A percentile compares a stretch with the other conserved stretches of the same genome.
Conservation (phyloP, 306 rosid genomes). For the Castanospermum australe region DNA sequence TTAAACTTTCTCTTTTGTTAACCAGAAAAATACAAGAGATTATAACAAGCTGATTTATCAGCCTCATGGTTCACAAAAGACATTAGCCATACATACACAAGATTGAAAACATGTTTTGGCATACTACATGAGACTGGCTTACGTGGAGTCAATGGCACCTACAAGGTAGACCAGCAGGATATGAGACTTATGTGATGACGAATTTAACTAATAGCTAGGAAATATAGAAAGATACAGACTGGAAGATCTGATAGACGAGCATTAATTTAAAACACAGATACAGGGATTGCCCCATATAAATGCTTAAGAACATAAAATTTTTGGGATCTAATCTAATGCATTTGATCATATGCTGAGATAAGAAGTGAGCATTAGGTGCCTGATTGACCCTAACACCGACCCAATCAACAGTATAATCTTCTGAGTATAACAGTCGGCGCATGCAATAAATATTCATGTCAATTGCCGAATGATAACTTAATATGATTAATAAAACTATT, state of each 20-base stretch:
- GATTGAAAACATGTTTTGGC: not conserved
- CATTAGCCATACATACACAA: not conserved
- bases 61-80: constrained; percentile 26
- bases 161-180: not conserved
- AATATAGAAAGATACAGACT: not conserved
- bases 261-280: too few species aligned
- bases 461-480: not conserved
- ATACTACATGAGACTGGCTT: not conserved
- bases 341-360: too few species aligned
- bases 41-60: not conserved
- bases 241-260: too few species aligned
- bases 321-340: too few species aligned
- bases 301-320: too few species aligned
- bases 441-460: not conserved
- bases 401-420: not conserved
- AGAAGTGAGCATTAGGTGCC: not conserved
- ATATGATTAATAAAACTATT: not conserved
- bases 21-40: not conserved
- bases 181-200: not conserved
- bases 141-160: not conserved
- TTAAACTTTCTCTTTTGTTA: not conserved
- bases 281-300: too few species aligned
- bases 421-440: not conserved
- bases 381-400: not conserved
- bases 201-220: not conserved